phyloP scores from a whole-genome alignment of 345 rosid genomes.

The Dimocarpus longan region DNA sequence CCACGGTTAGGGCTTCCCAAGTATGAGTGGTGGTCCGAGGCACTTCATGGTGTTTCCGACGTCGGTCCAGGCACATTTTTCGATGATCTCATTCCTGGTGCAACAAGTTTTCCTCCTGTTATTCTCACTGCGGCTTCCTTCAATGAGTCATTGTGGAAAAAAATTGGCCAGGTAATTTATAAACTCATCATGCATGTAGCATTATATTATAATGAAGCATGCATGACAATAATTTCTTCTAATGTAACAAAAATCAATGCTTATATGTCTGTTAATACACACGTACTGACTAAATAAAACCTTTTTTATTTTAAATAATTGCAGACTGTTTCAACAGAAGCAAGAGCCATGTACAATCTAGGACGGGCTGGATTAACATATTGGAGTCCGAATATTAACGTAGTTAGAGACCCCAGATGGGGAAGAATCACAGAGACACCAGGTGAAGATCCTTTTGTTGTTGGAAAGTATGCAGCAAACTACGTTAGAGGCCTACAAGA shows the following conservation, averaged over 20 bases:
- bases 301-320: not conserved
- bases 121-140: slow-evolving; percentile 44
- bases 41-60: slow-evolving; percentile 47
- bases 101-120: slow-evolving; percentile 49
- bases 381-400: slow-evolving; percentile 54
- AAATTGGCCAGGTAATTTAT: slow-evolving; percentile 41
- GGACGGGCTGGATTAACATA: slow-evolving; percentile 46
- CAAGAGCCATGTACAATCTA: slow-evolving; percentile 55
- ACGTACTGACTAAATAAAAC: not conserved
- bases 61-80: slow-evolving; percentile 40
- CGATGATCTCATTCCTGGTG: slow-evolving; percentile 33
- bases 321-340: slow-evolving; percentile 55
- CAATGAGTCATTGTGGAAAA: slow-evolving; percentile 44
- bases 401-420: slow-evolving; percentile 55
- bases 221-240: too few species aligned
- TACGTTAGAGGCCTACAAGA: slow-evolving; percentile 55
- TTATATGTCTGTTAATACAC: not conserved
- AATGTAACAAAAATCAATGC: too few species aligned
- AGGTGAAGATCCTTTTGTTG: slow-evolving; percentile 48
- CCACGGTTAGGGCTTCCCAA: slow-evolving; percentile 37
- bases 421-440: slow-evolving; percentile 48
- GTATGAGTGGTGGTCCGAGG: slow-evolving; percentile 60
- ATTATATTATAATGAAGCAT: too few species aligned
- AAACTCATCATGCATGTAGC: not conserved
- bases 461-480: slow-evolving; percentile 38